Base-by-base conservation (phyloP, 352 stramenopile species). In the Globisporangium uncinulatum region DNA sequence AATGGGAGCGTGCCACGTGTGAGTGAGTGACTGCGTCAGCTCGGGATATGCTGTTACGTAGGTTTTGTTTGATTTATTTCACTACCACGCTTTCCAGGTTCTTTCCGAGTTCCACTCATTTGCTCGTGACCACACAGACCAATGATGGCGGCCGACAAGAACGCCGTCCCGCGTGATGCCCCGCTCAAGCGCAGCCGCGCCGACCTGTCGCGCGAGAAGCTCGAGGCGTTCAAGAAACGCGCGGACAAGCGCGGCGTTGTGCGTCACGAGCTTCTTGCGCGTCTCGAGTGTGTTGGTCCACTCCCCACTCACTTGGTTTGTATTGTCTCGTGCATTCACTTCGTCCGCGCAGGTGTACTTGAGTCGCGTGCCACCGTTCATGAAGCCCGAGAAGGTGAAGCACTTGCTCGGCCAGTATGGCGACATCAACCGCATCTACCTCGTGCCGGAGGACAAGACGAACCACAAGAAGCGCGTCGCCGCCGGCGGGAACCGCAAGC, bases 301-400 rank as follows among this genome's bases (percentile, higher is more conserved):
- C 7, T n/a, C 13, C 31, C 32, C 6, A n/a, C 24, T 47, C 24
- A 41, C 31, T 20, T 6, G 42, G n/a, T 5, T 2, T 54, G 3
- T 45, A 32, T 24, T 29, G 4, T 34, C 4, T 9, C 21, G 1
- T 19, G n/a, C 13, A 29, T 29, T 29, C 24, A 29, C 1, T 29
- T 44, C 42, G 19, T 24, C 0, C 19, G 1, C 44, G 2, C 44
- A 71, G 65, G 37, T 98, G 17, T 99, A 99, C 80, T 86, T 99
- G 56, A 92, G 92, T 29, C 91, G 94, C 36, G 81, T 99, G 45
- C 97, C 97, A 47, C 95, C 97, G 11, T 97, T 95, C 60, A 99
- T 99, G 95, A 98, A 96, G 56, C 94, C 94, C 1, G 90, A 97
- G 57, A 98, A 99, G 70, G 70, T 99, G 37, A 97, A 94, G 61